Conservation (phyloP, 352 stramenopile genomes). For the Hyaloperonospora brassicae region DNA sequence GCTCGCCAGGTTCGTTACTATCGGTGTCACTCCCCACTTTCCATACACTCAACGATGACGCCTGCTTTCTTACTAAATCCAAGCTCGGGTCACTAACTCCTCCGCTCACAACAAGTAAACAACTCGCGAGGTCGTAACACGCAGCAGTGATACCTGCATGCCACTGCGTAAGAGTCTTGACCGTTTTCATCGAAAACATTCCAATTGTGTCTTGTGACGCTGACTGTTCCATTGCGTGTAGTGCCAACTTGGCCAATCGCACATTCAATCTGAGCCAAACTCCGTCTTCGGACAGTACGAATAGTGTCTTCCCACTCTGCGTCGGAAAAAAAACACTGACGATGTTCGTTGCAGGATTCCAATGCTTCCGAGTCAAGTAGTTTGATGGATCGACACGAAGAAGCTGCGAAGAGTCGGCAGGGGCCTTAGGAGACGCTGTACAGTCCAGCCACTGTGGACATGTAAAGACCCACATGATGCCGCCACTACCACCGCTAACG, state of each 20-base stretch:
- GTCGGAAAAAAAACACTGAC: constrained; percentile 36
- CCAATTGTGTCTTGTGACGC: constrained; percentile 8
- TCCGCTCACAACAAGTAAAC: constrained; percentile 46
- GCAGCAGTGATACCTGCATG: constrained; percentile 43
- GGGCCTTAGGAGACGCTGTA: constrained; percentile 4
- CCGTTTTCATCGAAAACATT: constrained; percentile 32
- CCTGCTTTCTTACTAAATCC: constrained; percentile 35
- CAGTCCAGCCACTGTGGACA: constrained; percentile 32
- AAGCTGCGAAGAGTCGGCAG: constrained; percentile 14
- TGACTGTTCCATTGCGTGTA: constrained; percentile 26
- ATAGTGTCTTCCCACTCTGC: constrained; percentile 28
- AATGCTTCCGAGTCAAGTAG: constrained; percentile 38
- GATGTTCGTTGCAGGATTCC: constrained; percentile 29
- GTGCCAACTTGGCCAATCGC: constrained; percentile 35
- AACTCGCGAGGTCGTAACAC: constrained; percentile 30
- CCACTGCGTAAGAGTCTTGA: constrained; percentile 49
- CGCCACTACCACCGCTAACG: constrained; percentile 23
- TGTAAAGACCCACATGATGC: constrained; percentile 41
- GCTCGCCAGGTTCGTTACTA: constrained; percentile 35
- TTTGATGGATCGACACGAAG: constrained; percentile 27
- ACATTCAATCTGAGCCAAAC: constrained; percentile 44
- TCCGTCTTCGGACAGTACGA: constrained; percentile 35
- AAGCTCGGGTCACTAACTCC: constrained; percentile 48
- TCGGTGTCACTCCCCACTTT: constrained; percentile 26
- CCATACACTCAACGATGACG: constrained; percentile 66